Conservation (phyloP, 2,329 filamentous ascomycete genomes). For the Neurospora sp. region DNA sequence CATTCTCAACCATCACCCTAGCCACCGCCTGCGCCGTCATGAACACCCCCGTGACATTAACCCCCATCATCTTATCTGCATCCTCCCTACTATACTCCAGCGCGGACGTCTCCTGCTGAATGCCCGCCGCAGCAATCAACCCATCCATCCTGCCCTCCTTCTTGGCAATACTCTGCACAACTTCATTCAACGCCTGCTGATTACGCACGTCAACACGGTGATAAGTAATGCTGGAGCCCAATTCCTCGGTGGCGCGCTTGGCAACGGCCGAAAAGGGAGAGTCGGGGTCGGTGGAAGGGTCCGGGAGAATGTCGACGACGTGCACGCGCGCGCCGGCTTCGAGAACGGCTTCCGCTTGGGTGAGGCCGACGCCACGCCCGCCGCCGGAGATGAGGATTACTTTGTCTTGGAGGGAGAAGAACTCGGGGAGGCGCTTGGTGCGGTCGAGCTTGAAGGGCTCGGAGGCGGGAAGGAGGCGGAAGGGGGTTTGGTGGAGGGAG, state of each 20-base stretch:
- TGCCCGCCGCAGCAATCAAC: slow-evolving; percentile 58
- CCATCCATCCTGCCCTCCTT: slow-evolving; percentile 68
- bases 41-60: slow-evolving; percentile 79
- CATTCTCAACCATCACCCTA: slow-evolving; percentile 56
- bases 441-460: slow-evolving; percentile 1
- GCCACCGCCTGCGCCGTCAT: slow-evolving; percentile 86
- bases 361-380: slow-evolving; percentile 67
- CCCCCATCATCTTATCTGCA: slow-evolving; percentile 68
- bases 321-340: slow-evolving; percentile 71
- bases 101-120: slow-evolving; percentile 76
- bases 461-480: background rate
- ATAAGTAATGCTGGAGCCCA: slow-evolving; percentile 63
- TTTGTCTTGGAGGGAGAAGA: slow-evolving; percentile 68
- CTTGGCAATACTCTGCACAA: slow-evolving; percentile 59
- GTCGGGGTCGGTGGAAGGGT: slow-evolving; percentile 34
- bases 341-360: slow-evolving; percentile 67
- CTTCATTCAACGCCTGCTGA: slow-evolving; percentile 53
- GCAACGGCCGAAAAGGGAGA: slow-evolving; percentile 59
- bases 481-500: slow-evolving; percentile 8
- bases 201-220: slow-evolving; percentile 74
- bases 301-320: slow-evolving; percentile 52
- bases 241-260: slow-evolving; percentile 49
- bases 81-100: slow-evolving; percentile 71
- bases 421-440: slow-evolving; percentile 50
- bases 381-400: slow-evolving; percentile 70